Base-by-base conservation (phyloP, 148 eudicot species). In the Vaccinium macrocarpon region DNA sequence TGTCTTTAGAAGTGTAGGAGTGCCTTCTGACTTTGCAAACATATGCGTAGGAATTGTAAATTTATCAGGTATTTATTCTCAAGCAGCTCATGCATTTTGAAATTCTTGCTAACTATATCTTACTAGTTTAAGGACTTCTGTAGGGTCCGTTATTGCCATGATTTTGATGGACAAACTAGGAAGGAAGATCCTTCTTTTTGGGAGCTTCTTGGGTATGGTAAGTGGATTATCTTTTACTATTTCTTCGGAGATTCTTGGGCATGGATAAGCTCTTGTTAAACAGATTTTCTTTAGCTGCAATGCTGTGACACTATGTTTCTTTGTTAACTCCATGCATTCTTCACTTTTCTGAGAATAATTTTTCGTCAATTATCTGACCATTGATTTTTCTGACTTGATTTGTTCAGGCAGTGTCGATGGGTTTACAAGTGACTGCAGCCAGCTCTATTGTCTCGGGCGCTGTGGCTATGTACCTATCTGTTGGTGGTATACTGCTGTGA, bases 181-280 rank as follows among this genome's bases (percentile, higher is more conserved):
- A 80, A 95, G 99, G 88, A 95, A 87, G 87, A 88, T 91, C 81
- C 93, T 97, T 64, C 96, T 97, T 49, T 83, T 93, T 32, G 91
- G 94, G 95, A 97, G 98, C 90, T 97, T 97, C 88, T 87, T 90
- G 78, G 98, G 98, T 92, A 95, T 95, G 98, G 98, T 95, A 91
- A 50, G 97, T 78, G 29, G 4, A 13, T 8, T 55, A 25, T 7
- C n/a, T 78, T 52, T 18, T 52, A 53, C 23, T 78, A 15, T 1
- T 0, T 15, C 42, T 52, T 25, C 0, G 19, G 73, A 94, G 98
- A 87, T 93, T 94, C 89, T 82, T 88, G 85, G 96, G 98, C 84
- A 95, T 94, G 98, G 96, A 4, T 66, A 0, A 66, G 72, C 21
- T 71, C 76, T 15, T 15, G 76, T 29, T 32, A 71, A 32, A 1